Base-by-base conservation (phyloP, 2,329 filamentous ascomycete species). In the Gnomoniopsis sp. region DNA sequence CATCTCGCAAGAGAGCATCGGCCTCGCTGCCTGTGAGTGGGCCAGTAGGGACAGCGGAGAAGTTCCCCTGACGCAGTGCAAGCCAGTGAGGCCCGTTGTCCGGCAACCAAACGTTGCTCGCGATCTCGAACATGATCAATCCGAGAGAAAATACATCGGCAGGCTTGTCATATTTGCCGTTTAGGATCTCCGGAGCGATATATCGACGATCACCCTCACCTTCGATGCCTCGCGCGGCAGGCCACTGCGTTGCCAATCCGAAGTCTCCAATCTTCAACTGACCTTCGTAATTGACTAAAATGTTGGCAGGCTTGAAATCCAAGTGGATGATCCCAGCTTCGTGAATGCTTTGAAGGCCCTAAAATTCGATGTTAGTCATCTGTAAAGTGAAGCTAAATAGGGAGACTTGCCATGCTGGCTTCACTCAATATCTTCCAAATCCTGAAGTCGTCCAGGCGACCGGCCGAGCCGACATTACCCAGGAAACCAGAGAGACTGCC, bases 351-450 rank as follows among this genome's bases (percentile, higher is more conserved):
- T 91, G 88, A 62, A 99, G 74, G 41, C 95, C 95, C 90, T 96
- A 30, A 63, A 15, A 57, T 55, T 63, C 76, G 71, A 68, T 62
- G 55, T 70, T 61, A 69, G 62, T 50, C 3, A 55, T 11, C 44
- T 44, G 8, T 8, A 44, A 19, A 11, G n/a, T 19, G 19, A 10
- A 41, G n/a, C 7, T 6, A 55, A 41, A 52, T 3, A 15, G 34
- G 19, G 15, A 47, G 14, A 79, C 88, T 75, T 84, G 95, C 91
- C 79, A 89, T 78, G 67, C 88, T 84, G 60, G 96, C 75, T 72
- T 99, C 95, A 46, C 96, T 83, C 66, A 98, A 78, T 59, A 98
- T 93, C 77, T 99, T 99, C 91, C 95, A 99, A 72, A 98, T 97
- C 62, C 95, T 86, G 75, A 99, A 99, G 72, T 98, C 95, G 73